These are phyloP conservation scores for Phytophthora podocarpi DNA, from an alignment of 352 stramenopile genomes.

Conservation along the genomic window DNA sequence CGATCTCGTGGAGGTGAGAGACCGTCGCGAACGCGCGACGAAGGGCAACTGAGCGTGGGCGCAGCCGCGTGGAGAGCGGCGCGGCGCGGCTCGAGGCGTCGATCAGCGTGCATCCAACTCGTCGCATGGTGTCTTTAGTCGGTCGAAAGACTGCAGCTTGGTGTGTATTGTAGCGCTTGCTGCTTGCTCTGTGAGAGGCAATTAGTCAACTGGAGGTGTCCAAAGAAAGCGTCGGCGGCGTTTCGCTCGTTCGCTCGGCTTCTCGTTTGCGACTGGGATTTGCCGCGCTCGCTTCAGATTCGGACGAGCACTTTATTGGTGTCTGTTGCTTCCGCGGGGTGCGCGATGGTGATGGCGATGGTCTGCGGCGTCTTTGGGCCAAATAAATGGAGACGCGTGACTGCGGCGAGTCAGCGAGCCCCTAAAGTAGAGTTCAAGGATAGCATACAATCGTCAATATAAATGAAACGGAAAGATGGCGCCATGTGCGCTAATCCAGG, in stretches of 20 bases:
- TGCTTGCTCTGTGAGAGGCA: conserved; percentile 5
- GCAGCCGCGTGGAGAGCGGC: neutral
- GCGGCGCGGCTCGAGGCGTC: conserved; percentile 5
- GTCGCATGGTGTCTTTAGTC: conserved; percentile 27
- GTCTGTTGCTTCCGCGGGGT: conserved; percentile 7
- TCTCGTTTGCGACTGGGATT: conserved; percentile 17
- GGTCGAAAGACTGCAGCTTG: neutral
- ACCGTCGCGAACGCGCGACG: conserved; percentile 9
- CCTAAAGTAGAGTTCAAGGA: neutral
- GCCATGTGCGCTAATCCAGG: neutral
- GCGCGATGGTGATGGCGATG: conserved; percentile 6
- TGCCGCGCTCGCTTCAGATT: conserved; percentile 17
- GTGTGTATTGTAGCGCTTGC: too few relatives aligned
- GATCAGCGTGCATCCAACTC: conserved; percentile 21
- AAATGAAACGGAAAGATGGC: conserved; percentile 7
- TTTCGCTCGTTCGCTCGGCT: conserved; percentile 19
- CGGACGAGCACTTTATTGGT: too few relatives aligned
- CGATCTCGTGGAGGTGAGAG: conserved; percentile 7
- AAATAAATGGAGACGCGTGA: neutral
- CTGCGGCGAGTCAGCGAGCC: conserved; percentile 7
- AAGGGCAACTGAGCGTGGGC: conserved; percentile 2
- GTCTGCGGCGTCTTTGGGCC: conserved; percentile 16
- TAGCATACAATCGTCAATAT: neutral
- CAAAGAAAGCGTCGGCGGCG: conserved; percentile 3
- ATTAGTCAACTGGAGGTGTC: conserved; percentile 16